Evolutionary conservation across 2,329 filamentous ascomycete genomes (phyloP).

Genomic region (Fusarium sp.): DNA sequence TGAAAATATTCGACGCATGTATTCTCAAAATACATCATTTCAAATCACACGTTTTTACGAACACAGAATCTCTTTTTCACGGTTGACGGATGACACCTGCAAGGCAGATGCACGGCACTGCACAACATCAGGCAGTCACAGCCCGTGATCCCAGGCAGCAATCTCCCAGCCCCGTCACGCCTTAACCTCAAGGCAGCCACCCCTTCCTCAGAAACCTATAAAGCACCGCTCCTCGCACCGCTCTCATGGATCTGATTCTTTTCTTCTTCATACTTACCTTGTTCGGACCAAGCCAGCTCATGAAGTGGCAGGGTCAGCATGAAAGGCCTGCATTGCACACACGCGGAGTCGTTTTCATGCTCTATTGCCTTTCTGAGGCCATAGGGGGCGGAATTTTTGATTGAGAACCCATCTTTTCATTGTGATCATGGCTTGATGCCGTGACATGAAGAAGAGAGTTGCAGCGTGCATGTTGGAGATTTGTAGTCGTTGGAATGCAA

Average conservation of each 20-base stretch:
- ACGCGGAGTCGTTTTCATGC: slow-evolving; percentile 62
- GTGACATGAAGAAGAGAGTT: slow-evolving; percentile 59
- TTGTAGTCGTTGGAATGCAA: no score
- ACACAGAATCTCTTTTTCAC: background rate
- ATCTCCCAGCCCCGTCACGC: slow-evolving; percentile 23
- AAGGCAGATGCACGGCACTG: background rate
- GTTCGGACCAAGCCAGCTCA: slow-evolving; percentile 61
- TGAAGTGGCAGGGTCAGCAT: slow-evolving; percentile 58
- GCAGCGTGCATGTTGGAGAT: fast-evolving
- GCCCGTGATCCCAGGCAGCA: slow-evolving; percentile 13
- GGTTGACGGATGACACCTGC: slow-evolving; percentile 7
- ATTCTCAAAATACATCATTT: background rate
- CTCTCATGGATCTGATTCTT: slow-evolving; percentile 45
- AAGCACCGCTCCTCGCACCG: slow-evolving; percentile 34
- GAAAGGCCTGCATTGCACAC: slow-evolving; percentile 69
- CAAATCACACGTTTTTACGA: slow-evolving; percentile 8
- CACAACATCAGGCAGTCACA: background rate
- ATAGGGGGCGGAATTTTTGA: slow-evolving; percentile 68
- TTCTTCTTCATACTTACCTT: slow-evolving; percentile 69
- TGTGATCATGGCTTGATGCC: slow-evolving; percentile 56
- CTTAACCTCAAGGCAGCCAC: slow-evolving; percentile 31
- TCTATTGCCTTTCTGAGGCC: slow-evolving; percentile 68
- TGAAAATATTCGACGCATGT: background rate
- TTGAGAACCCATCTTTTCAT: slow-evolving; percentile 61
- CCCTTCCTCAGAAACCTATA: slow-evolving; percentile 49